Evolutionary conservation across 441 rosid genomes (phyloP).

Genomic region (Adansonia grandidieri): DNA sequence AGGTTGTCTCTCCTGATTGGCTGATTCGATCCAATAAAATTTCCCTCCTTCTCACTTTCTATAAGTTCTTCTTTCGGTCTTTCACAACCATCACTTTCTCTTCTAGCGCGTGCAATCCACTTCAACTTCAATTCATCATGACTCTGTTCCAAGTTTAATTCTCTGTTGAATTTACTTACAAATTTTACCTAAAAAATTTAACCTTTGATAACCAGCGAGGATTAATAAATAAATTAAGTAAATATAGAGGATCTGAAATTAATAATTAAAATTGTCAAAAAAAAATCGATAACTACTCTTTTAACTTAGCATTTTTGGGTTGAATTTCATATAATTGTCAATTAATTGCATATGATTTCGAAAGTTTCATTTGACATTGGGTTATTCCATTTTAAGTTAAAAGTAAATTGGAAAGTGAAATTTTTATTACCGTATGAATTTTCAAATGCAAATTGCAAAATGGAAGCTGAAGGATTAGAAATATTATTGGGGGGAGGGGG

Average conservation of each 20-base stretch:
- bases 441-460: no score
- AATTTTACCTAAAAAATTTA: no score
- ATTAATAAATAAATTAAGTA: no score
- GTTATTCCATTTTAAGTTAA: not conserved
- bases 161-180: not conserved
- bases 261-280: no score
- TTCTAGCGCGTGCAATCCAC: not conserved
- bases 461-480: no score
- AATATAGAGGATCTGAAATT: no score
- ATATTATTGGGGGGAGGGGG: no score
- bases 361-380: not conserved
- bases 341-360: not conserved
- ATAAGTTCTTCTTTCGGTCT: not conserved
- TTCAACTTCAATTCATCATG: not conserved
- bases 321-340: not conserved
- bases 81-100: not conserved
- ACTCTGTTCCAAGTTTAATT: not conserved
- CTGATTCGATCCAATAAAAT: conserved; percentile 12
- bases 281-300: not conserved
- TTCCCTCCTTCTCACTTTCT: not conserved
- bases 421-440: no score
- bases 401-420: no score
- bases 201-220: no score
- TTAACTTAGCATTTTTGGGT: not conserved
- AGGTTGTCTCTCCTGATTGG: conserved; percentile 29